phyloP scores from a whole-genome alignment of 1,284 basidiomycete species.

The Rhodotorula sp. region DNA sequence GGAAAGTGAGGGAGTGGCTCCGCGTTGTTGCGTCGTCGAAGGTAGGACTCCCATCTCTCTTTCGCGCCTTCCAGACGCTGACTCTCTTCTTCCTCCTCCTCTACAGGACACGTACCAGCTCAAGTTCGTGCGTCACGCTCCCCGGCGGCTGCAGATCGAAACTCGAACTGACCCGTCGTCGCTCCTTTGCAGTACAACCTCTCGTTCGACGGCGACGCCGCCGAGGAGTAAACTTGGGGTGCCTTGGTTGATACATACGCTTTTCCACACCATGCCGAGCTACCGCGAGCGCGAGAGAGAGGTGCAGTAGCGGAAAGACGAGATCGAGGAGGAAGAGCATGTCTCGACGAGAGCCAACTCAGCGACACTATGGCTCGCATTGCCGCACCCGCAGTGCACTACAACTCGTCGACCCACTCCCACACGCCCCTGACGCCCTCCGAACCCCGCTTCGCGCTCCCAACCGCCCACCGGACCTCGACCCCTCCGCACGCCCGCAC shows the following conservation, averaged over 20 bases:
- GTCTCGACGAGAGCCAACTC: too few relatives aligned
- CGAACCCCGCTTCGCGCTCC: constrained; percentile 23
- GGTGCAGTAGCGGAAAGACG: too few relatives aligned
- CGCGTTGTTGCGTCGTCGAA: constrained; percentile 16
- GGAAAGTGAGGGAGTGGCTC: constrained; percentile 46
- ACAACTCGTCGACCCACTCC: constrained; percentile 34
- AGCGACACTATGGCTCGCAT: too few relatives aligned
- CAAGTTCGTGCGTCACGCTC: too few relatives aligned
- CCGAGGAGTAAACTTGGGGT: constrained; percentile 8
- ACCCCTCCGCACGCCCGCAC: constrained; percentile 28
- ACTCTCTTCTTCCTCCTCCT: not conserved
- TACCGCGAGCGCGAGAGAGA: too few relatives aligned
- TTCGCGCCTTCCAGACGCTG: not conserved
- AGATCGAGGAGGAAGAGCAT: too few relatives aligned
- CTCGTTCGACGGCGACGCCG: constrained; percentile 46
- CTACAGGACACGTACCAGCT: constrained; percentile 49
- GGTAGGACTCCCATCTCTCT: not conserved
- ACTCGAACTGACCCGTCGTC: too few relatives aligned
- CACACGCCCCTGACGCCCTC: constrained; percentile 19
- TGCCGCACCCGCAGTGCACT: too few relatives aligned
- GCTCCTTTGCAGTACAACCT: constrained; percentile 23
- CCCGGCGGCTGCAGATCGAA: too few relatives aligned
- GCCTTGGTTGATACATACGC: not conserved
- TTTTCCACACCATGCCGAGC: too few relatives aligned
- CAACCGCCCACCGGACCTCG: constrained; percentile 37